Conservation (phyloP, 208 protist species). For the Blastocrithidia nonstop region DNA sequence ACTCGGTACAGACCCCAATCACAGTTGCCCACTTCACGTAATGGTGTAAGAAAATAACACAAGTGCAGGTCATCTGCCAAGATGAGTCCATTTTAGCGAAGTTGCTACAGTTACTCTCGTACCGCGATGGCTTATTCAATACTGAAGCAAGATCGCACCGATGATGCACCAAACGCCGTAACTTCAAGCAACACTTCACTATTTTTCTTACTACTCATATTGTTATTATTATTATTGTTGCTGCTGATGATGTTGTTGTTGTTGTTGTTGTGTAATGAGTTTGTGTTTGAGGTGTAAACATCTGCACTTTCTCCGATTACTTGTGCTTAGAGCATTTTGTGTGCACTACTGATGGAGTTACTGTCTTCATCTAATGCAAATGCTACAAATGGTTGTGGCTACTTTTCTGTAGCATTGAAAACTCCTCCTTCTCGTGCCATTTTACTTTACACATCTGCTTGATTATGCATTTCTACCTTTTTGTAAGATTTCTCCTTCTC, state of each 20-base stretch:
- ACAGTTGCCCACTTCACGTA: conserved; percentile 55
- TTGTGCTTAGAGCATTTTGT: no score
- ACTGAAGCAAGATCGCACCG: conserved; percentile 67
- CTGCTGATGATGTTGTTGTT: background rate
- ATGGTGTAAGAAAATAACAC: conserved; percentile 78
- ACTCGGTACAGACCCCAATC: conserved; percentile 59
- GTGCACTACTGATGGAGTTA: no score
- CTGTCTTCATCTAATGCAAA: no score
- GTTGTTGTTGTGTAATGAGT: background rate
- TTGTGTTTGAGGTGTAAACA: no score
- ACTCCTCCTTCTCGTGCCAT: no score
- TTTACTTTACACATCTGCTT: no score
- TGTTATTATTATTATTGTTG: background rate
- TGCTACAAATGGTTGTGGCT: no score
- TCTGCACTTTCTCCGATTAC: no score
- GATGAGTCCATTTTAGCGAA: conserved; percentile 57
- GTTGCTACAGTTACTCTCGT: conserved; percentile 43
- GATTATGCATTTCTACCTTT: no score
- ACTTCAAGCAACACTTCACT: conserved; percentile 4
- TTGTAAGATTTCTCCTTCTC: no score
- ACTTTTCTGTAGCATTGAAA: no score
- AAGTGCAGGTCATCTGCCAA: conserved; percentile 82
- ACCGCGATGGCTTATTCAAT: conserved; percentile 65
- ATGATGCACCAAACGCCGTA: conserved; percentile 60
- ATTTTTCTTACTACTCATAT: background rate